Base-by-base conservation (phyloP, 1,139 yeast genomes). In the Yamadazyma taylorii region DNA sequence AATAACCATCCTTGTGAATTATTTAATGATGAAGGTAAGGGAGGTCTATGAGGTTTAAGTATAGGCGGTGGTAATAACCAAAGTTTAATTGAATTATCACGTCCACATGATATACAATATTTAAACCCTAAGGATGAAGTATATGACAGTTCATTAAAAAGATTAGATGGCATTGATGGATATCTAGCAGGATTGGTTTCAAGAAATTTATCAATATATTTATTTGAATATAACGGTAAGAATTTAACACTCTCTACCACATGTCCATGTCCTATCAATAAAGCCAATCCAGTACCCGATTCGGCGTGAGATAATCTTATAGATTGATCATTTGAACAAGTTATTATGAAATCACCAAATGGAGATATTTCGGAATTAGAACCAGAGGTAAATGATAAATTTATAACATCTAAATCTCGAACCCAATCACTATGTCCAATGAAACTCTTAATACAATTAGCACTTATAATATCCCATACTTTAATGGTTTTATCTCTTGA, bases 341-440 rank as follows among this genome's bases (percentile, higher is more conserved):
- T 81, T 14, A 89, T 47, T 2, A 88, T 48, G 50, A 74, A 85
- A 38, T 80, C 84, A 3, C 82, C 82, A 21, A 55, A 45, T 3
- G 49, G 46, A 4, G 49, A 30, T n/a, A 11, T 56, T 60, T 17
- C 60, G 53, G 12, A 65, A 13, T 34, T 29, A 13, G 42, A 35
- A 5, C 53, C 41, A n/a, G n/a, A n/a, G n/a, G n/a, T n/a, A n/a
- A 8, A 19, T 6, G 21, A 19, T n/a, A 56, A 38, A 36, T 53
- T 45, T 4, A 54, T 55, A 3, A 58, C 72, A 42, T 79, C 83
- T 6, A 88, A 56, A 16, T 78, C 71, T 47, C 96, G 69, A 8
- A 88, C 89, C 97, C 97, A 90, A 49, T 88, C 96, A 23, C 87
- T 75, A 58, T 90, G 97, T 1, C 92, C 94, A 7, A 75, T 67